Evolutionary conservation across 2,329 filamentous ascomycete species (phyloP).

Genomic region (Plenodomus lindquistii): DNA sequence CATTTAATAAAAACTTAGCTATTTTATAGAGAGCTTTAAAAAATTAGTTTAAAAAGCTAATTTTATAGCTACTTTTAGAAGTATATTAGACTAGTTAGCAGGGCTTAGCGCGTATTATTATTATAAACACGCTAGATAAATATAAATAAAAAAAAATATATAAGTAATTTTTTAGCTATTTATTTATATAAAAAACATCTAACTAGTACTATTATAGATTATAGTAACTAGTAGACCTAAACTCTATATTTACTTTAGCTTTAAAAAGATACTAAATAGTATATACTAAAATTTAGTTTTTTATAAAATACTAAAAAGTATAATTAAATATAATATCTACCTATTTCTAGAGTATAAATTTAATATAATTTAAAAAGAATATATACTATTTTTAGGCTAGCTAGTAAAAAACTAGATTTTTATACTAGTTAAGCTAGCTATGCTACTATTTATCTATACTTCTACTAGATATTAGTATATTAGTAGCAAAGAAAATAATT

Average conservation of each 20-base stretch:
- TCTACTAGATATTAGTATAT: conserved; percentile 29
- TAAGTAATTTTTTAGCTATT: no score
- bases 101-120: no score
- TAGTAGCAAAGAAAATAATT: conserved; percentile 12
- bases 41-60: no score
- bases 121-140: no score
- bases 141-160: no score
- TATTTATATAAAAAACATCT: no score
- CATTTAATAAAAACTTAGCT: no score
- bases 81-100: no score
- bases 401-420: conserved; percentile 25
- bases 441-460: conserved; percentile 41
- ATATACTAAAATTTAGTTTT: conserved; percentile 23
- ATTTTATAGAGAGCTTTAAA: no score
- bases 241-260: conserved; percentile 20
- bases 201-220: no score
- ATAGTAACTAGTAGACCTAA: no score
- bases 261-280: conserved; percentile 20
- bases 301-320: conserved; percentile 20
- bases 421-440: conserved; percentile 30
- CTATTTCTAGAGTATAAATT: conserved; percentile 24
- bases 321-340: conserved; percentile 25
- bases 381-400: conserved; percentile 22
- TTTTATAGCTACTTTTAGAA: no score
- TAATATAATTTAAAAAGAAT: conserved; percentile 15